Conservation (phyloP, 495 filamentous ascomycete genomes). For the Talaromyces wortmannii region DNA sequence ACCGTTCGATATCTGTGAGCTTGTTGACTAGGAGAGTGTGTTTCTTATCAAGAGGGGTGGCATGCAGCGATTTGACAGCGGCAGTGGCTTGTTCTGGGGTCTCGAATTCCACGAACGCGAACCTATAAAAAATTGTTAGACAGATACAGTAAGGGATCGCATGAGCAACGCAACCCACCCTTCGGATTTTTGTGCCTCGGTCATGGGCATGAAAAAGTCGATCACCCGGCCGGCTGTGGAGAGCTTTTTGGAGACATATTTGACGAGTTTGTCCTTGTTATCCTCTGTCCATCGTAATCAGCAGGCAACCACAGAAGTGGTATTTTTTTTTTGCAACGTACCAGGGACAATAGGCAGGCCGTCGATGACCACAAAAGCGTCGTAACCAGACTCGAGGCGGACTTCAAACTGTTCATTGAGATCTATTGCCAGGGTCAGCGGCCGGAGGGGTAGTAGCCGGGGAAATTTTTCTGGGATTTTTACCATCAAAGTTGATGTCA, state of each 20-base stretch:
- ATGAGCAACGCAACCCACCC: constrained; percentile 47
- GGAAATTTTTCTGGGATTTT: constrained; percentile 16
- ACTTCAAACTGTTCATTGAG: constrained; percentile 89
- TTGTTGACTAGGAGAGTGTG: constrained; percentile 96
- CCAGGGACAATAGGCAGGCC: constrained; percentile 80
- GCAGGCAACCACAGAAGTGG: constrained; percentile 62
- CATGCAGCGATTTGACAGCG: constrained; percentile 79
- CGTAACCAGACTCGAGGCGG: constrained; percentile 88
- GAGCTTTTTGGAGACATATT: constrained; percentile 89
- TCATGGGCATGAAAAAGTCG: constrained; percentile 91
- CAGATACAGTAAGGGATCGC: no score
- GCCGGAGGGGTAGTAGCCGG: constrained; percentile 11
- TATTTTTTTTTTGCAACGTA: constrained; percentile 77
- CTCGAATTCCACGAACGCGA: constrained; percentile 93
- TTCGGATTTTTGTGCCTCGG: constrained; percentile 72
- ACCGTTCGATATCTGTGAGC: constrained; percentile 93
- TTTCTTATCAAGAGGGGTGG: constrained; percentile 83
- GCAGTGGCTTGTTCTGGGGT: constrained; percentile 85
- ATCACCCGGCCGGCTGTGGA: constrained; percentile 73
- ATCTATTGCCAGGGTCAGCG: constrained; percentile 43
- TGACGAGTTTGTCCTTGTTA: constrained; percentile 81
- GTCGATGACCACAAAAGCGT: constrained; percentile 92
- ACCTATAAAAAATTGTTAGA: constrained; percentile 39
- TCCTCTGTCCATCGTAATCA: constrained; percentile 47
- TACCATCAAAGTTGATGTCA: constrained; percentile 83